Conservation (phyloP, 345 rosid species). For the Populus pruinosa region DNA sequence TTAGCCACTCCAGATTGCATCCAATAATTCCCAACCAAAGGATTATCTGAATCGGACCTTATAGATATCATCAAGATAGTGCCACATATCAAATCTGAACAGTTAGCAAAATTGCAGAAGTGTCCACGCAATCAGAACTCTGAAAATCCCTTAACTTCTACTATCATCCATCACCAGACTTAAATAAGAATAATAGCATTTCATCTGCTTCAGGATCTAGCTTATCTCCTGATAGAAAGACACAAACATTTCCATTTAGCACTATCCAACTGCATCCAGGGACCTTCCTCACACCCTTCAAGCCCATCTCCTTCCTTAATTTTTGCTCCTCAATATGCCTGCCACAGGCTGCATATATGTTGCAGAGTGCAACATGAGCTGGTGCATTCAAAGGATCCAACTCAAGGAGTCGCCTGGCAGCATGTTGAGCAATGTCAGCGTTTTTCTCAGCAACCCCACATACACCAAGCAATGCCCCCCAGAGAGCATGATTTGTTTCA, state of each 20-base stretch:
- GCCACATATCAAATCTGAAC: not conserved
- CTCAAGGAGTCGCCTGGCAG: constrained; percentile 46
- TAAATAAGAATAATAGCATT: constrained; percentile 33
- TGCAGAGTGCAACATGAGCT: constrained; percentile 65
- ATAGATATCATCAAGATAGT: constrained; percentile 23
- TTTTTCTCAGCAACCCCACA: constrained; percentile 44
- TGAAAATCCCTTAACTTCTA: not conserved
- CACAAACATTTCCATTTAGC: constrained; percentile 42
- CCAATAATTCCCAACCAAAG: constrained; percentile 95
- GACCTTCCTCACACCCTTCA: constrained; percentile 69
- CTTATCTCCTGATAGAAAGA: constrained; percentile 65
- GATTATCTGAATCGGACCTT: constrained; percentile 93
- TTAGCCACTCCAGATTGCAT: constrained; percentile 90
- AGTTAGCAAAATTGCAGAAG: too few relatives aligned
- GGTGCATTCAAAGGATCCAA: constrained; percentile 65
- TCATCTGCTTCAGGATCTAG: constrained; percentile 29
- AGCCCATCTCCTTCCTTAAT: constrained; percentile 63
- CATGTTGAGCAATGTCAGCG: constrained; percentile 43
- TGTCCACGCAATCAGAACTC: not conserved
- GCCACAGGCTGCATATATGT: constrained; percentile 56
- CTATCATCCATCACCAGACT: constrained; percentile 20
- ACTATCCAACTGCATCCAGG: constrained; percentile 86
- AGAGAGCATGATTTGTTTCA: constrained; percentile 35
- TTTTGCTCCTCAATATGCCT: constrained; percentile 48
- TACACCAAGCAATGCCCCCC: constrained; percentile 59